Evolutionary conservation across 2,329 filamentous ascomycete species (phyloP).

Genomic region (Fusarium musae): DNA sequence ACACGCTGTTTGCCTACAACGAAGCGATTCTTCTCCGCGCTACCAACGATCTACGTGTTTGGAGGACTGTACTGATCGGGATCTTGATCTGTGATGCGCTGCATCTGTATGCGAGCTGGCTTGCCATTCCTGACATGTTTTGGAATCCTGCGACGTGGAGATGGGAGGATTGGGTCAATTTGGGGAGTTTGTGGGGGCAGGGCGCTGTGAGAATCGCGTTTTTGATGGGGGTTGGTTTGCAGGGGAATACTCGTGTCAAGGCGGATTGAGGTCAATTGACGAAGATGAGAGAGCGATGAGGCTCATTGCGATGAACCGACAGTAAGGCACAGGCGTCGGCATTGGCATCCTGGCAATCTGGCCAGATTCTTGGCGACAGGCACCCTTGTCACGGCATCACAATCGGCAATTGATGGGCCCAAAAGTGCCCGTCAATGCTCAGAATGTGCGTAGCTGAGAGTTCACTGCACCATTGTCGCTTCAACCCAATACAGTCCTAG

Average conservation of each 20-base stretch:
- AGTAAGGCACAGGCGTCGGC: neutral
- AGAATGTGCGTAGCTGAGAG: no score
- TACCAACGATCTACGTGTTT: slow-evolving; percentile 22
- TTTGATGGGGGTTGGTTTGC: slow-evolving; percentile 18
- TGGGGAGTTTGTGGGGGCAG: slow-evolving; percentile 33
- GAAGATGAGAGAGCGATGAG: neutral
- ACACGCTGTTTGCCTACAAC: slow-evolving; percentile 33
- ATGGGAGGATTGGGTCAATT: slow-evolving; percentile 33
- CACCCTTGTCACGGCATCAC: neutral
- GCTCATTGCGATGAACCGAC: neutral
- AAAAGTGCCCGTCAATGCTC: no score
- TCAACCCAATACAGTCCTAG: no score
- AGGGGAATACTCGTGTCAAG: neutral
- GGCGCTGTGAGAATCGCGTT: slow-evolving; percentile 27
- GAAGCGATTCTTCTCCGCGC: slow-evolving; percentile 23
- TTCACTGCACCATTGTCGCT: no score
- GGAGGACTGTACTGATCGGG: slow-evolving; percentile 10
- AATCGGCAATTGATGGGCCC: neutral
- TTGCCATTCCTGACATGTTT: slow-evolving; percentile 17
- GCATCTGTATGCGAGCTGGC: slow-evolving; percentile 29
- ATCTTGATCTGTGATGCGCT: slow-evolving; percentile 30
- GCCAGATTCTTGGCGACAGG: neutral
- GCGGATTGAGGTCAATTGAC: neutral
- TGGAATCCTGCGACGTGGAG: slow-evolving; percentile 25
- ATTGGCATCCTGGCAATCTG: neutral